These are phyloP conservation scores for Heliophila coronopifolia DNA, from an alignment of 441 rosid genomes.

Conservation along the genomic window DNA sequence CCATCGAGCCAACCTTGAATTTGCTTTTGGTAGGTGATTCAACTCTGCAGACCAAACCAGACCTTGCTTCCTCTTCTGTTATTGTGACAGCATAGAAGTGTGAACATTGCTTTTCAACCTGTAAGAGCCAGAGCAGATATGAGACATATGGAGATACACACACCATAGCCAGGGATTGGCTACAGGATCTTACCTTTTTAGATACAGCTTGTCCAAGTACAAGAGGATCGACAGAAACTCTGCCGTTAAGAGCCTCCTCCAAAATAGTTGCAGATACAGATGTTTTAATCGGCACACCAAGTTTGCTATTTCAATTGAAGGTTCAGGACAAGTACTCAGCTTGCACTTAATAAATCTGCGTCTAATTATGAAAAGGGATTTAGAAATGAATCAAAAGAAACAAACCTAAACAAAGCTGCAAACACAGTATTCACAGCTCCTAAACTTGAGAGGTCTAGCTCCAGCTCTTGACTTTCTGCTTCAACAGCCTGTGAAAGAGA, in stretches of 20 bases:
- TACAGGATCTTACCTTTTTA: slow-evolving; percentile 51
- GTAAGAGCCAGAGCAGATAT: slow-evolving; percentile 25
- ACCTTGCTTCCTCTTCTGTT: slow-evolving; percentile 78
- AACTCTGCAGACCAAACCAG: slow-evolving; percentile 83
- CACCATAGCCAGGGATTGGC: slow-evolving; percentile 3
- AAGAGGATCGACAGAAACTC: slow-evolving; percentile 56
- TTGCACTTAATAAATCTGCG: background rate
- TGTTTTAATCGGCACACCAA: slow-evolving; percentile 95
- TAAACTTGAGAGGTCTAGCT: slow-evolving; percentile 91
- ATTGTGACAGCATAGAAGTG: slow-evolving; percentile 84
- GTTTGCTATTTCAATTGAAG: slow-evolving; percentile 51
- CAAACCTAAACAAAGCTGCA: slow-evolving; percentile 89
- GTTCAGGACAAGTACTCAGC: slow-evolving; percentile 9
- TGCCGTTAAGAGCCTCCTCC: slow-evolving; percentile 93
- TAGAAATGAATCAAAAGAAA: background rate
- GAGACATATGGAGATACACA: slow-evolving; percentile 14
- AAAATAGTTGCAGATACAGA: slow-evolving; percentile 82
- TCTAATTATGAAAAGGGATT: background rate
- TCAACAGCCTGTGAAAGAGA: slow-evolving; percentile 68
- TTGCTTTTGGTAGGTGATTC: slow-evolving; percentile 92
- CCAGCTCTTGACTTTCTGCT: slow-evolving; percentile 81
- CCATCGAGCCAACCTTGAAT: slow-evolving; percentile 62
- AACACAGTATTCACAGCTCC: slow-evolving; percentile 94
- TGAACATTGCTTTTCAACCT: slow-evolving; percentile 98
- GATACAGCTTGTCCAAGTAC: slow-evolving; percentile 51